Base-by-base conservation (phyloP, 2,329 filamentous ascomycete genomes). In the Penicillium occitanis region DNA sequence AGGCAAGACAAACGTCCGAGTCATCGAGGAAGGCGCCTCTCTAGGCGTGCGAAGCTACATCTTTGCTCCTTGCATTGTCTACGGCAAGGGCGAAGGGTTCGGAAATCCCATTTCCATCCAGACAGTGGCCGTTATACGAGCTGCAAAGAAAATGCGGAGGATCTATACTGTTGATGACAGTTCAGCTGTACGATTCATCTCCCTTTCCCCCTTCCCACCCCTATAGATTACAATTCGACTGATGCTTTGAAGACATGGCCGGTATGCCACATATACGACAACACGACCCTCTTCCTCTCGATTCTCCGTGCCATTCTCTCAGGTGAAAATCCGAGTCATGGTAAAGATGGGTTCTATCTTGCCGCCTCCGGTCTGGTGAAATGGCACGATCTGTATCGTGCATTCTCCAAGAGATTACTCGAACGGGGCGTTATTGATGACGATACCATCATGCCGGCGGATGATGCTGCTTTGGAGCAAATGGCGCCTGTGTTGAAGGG, bases 51-150 rank as follows among this genome's bases (percentile, higher is more conserved):
- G 74, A 35, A 81, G 78, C 65, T 86, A 86, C 68, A 79, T 86
- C n/a, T 86, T 86, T 70, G 74, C 74, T 0, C 84, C 84, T 0
- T 86, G 84, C 69, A 81, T 86, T 33, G 84, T 86, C 14, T 85
- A 83, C 68, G 83, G 84, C 6, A 73, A 79, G 63, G 81, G 83
- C 2, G 77, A 80, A 66, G 83, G 83, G 0, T 85, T 85, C 64
- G 82, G 83, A 1, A 85, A 86, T 68, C 67, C 64, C 1, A 83
- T 83, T 48, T 85, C 83, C 1, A 85, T 84, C 58, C 84, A 86
- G 69, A 84, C 81, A 0, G 79, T 81, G 0, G 81, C 79, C 0
- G 78, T 85, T 17, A 80, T 86, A 2, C 74, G 74, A 28, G 82
- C 83, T 0, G 84, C 82, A 0, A 78, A 77, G 57, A 75, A 72